Evolutionary conservation across 139 green algal genomes (phyloP).

Genomic region (Asterochloris erici): DNA sequence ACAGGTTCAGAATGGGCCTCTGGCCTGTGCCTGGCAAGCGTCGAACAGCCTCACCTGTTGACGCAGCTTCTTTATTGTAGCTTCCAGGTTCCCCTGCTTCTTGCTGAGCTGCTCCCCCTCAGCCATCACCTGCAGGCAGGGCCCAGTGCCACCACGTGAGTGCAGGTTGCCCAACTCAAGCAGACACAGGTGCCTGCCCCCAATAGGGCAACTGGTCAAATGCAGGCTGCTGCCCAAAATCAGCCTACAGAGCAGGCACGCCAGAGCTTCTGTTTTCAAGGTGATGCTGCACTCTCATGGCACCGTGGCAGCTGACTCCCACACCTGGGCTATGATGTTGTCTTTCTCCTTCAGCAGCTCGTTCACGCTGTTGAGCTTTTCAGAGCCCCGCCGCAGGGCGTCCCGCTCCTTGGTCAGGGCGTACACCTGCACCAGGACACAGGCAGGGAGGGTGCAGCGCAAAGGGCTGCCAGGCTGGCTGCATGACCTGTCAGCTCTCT

Average conservation of each 20-base stretch:
- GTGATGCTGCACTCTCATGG: neutral
- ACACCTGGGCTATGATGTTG: conserved; percentile 81
- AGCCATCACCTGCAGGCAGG: conserved; percentile 55
- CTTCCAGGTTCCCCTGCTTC: conserved; percentile 77
- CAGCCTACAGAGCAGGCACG: neutral
- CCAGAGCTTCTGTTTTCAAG: neutral
- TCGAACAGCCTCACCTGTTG: neutral
- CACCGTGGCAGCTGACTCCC: neutral
- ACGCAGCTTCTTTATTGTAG: conserved; percentile 71
- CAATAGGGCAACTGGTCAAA: neutral
- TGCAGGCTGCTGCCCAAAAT: neutral
- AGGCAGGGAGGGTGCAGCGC: too few relatives aligned
- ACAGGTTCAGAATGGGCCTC: too few relatives aligned
- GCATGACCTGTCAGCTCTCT: too few relatives aligned
- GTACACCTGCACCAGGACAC: conserved; percentile 42
- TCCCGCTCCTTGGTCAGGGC: conserved; percentile 92
- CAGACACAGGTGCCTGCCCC: neutral
- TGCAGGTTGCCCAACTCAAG: neutral
- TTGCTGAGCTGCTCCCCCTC: conserved; percentile 77
- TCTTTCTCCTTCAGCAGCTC: conserved; percentile 90
- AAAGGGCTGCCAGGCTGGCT: too few relatives aligned
- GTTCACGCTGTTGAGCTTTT: conserved; percentile 58
- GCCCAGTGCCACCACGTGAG: neutral
- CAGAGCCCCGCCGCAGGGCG: conserved; percentile 67
- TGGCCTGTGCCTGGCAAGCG: too few relatives aligned